Evolutionary conservation across 345 rosid genomes (phyloP), one percentile per base, ranked within the genome.

Genomic region (Pugionium dolabratum): DNA sequence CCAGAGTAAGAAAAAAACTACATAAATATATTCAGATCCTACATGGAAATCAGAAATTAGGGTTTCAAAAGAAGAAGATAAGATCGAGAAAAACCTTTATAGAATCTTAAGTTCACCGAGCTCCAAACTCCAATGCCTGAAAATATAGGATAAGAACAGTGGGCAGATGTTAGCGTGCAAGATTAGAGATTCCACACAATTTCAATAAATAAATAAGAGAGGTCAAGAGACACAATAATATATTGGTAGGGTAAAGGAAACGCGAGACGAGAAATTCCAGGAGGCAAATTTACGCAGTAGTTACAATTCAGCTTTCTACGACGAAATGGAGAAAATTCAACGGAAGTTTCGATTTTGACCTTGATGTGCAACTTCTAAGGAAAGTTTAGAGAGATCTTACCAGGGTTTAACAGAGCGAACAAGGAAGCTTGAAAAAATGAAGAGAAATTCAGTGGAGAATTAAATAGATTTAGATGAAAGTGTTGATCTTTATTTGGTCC

Each of bases 81-180:
- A 64, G 11, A 10, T 35, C 2, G n/a, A 40, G 4, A 51, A 61
- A 47, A 73, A 73, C 77, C 61, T 47, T 32, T 40, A 4, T 34
- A 67, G 33, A 44, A 45, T 46, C 69, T 37, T 45, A 9, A 66
- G 8, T 5, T 44, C 51, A 46, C 25, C 66, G 10, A 71, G 56
- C 63, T 53, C 36, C 56, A 60, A 66, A 35, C 40, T 54, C n/a
- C 5, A 67, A 53, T 47, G 59, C 37, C 78, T 39, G 44, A 35
- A 64, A 51, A 31, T 28, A 72, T 27, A 72, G 26, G 76, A 66
- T 66, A 52, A 66, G 76, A 60, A 62, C 58, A 69, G 74, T 74
- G 47, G 7, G 52, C 39, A 64, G n/a, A 54, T 31, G 72, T 51
- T 82, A 37, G 86, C 91, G 84, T 82, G 84, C 50, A 75, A 62